Evolutionary conservation across 2,329 filamentous ascomycete genomes (phyloP), one percentile per base, ranked within the genome.

Genomic region (Trichoderma endophyticum): DNA sequence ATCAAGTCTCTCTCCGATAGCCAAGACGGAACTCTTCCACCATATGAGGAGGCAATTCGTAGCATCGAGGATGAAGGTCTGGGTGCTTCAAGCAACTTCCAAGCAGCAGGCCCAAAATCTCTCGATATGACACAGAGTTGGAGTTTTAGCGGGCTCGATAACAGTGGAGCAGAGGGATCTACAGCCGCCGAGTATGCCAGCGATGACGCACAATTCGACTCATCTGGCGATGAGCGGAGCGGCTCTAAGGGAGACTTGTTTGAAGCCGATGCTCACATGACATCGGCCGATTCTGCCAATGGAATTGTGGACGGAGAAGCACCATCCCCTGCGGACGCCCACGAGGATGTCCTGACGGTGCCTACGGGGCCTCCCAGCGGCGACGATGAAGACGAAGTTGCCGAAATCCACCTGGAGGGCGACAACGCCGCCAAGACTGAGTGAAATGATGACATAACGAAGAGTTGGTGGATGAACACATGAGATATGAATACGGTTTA

Each of bases 21-120:
- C 4, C 78, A 78, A 6, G 79, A 78, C 6, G 81, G 80, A 9
- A 79, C 77, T 3, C 76, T 79, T 5, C 81, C 81, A 2, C 71
- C 80, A 2, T 84, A 83, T 72, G 77, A 76, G 51, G 75, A 76
- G 18, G 62, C 75, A 14, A 74, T 73, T 11, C 71, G 73, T 24
- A 86, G 83, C 73, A 83, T 86, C 71, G 86, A 87, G 72, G 85
- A 87, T 57, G 86, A 88, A 74, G 84, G 80, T 24, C 82, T 85
- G 48, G 83, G 82, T 65, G 77, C 84, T 72, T 75, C 79, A 32
- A 82, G 82, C 63, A 79, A 79, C 63, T 79, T 80, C 43, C 75
- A 77, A 18, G 73, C 73, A 7, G 74, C 79, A 72, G 76, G 75
- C 54, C 67, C 78, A 39, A 78, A 77, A 51, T 78, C 81, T 18